phyloP scores from a whole-genome alignment of 352 stramenopile species.

The Pythium sp. region DNA sequence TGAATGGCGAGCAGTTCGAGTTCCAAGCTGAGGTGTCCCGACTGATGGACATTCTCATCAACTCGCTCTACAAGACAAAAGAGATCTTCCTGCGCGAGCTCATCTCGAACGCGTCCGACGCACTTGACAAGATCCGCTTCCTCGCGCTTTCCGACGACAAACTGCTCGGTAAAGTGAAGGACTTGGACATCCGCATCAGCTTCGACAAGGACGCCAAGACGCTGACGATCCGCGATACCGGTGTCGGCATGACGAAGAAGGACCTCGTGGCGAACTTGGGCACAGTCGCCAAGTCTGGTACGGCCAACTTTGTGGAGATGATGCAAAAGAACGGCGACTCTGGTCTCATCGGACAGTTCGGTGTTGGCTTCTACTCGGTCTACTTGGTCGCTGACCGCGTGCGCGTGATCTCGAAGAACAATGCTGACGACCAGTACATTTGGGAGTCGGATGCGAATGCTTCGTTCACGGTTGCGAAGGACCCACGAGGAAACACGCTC shows the following conservation, averaged over 20 bases:
- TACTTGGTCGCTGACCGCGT: constrained; percentile 97
- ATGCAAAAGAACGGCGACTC: constrained; percentile 91
- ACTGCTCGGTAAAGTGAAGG: constrained; percentile 85
- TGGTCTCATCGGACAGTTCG: constrained; percentile 99
- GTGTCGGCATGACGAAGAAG: constrained; percentile 98
- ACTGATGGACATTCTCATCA: constrained; percentile 90
- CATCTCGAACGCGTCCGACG: constrained; percentile 99
- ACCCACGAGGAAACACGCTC: constrained; percentile 95
- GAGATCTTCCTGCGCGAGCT: constrained; percentile 98
- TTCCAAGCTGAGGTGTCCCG: constrained; percentile 97
- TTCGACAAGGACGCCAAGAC: constrained; percentile 95
- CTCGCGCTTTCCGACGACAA: constrained; percentile 90
- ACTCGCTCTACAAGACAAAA: constrained; percentile 88
- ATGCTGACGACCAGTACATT: constrained; percentile 97
- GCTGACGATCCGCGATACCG: constrained; percentile 98
- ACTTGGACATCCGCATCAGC: constrained; percentile 97
- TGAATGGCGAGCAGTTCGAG: constrained; percentile 81
- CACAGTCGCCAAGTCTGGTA: constrained; percentile 98
- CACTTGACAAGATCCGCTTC: constrained; percentile 99
- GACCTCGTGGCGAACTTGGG: constrained; percentile 97
- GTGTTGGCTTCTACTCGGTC: constrained; percentile 99
- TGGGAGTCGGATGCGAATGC: constrained; percentile 98
- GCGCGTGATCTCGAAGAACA: constrained; percentile 97
- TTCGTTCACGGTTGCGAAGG: constrained; percentile 95
- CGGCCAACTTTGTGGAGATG: constrained; percentile 98